Conservation (phyloP, 345 rosid species). For the Conringia planisiliqua region DNA sequence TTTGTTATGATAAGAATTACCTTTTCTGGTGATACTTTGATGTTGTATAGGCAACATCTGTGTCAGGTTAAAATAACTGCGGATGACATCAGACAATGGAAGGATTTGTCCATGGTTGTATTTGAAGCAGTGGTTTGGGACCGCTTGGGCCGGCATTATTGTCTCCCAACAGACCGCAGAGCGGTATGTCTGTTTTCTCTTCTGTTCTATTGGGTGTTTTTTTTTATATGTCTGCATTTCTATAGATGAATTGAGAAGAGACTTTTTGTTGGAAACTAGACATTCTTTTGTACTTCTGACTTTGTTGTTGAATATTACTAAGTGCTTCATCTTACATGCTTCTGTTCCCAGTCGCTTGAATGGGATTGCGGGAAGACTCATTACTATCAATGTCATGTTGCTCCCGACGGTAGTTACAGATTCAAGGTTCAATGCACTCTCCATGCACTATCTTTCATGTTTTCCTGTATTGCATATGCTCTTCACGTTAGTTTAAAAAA, state of each 20-base stretch:
- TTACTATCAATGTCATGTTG: conserved; percentile 54
- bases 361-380: conserved; percentile 50
- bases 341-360: conserved; percentile 36
- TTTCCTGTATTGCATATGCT: background rate
- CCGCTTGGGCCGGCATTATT: background rate
- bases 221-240: background rate
- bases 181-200: background rate
- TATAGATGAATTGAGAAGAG: background rate
- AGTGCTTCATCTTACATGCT: background rate
- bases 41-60: conserved; percentile 34
- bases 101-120: conserved; percentile 40
- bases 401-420: conserved; percentile 34
- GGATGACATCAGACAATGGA: conserved; percentile 39
- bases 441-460: background rate
- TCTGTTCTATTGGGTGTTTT: background rate
- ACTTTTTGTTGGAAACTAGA: background rate
- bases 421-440: conserved; percentile 27
- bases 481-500: background rate
- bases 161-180: background rate
- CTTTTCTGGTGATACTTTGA: background rate
- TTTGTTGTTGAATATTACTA: background rate
- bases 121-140: conserved; percentile 57
- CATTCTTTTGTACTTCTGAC: background rate
- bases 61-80: conserved; percentile 27
- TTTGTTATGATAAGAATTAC: background rate